Percentiles rank a stretch among this genome's conserved stretches.
Evolutionary conservation across 257 asterid species (phyloP).

Genomic region (Hygrophila difformis): DNA sequence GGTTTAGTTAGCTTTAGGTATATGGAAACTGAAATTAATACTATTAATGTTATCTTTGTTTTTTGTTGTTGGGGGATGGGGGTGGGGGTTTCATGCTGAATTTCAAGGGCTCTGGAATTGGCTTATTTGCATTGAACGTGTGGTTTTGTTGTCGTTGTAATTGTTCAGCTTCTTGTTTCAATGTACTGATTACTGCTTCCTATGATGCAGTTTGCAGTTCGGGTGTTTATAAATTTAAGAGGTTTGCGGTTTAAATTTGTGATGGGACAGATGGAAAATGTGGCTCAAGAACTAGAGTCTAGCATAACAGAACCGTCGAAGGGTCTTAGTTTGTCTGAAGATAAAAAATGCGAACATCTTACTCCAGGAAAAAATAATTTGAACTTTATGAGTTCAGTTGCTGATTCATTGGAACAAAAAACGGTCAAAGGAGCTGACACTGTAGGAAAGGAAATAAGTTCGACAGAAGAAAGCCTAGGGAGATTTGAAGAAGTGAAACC

Average conservation of each 20-base stretch:
- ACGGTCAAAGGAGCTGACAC: slow-evolving; percentile 24
- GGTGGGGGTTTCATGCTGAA: not conserved
- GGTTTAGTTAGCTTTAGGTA: no score
- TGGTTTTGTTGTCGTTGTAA: no score
- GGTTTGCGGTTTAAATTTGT: slow-evolving; percentile 2
- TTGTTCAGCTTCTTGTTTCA: no score
- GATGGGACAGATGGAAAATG: slow-evolving; percentile 21
- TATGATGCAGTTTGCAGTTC: not conserved
- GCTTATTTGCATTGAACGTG: slow-evolving; percentile 15
- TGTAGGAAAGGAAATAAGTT: slow-evolving; percentile 14
- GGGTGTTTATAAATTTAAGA: not conserved
- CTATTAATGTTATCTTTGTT: no score
- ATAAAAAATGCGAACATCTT: slow-evolving; percentile 14
- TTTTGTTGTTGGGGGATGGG: slow-evolving; percentile 11
- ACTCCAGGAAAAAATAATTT: slow-evolving; percentile 11
- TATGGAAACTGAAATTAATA: no score
- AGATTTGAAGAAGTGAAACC: slow-evolving; percentile 13
- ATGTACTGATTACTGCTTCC: not conserved
- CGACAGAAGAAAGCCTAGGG: slow-evolving; percentile 17
- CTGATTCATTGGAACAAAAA: slow-evolving; percentile 27
- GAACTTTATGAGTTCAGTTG: slow-evolving; percentile 12
- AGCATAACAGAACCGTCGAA: slow-evolving; percentile 20
- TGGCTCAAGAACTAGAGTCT: slow-evolving; percentile 17
- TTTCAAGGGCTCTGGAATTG: slow-evolving; percentile 5
- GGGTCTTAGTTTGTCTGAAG: slow-evolving; percentile 11